Evolutionary conservation across 2,329 filamentous ascomycete species (phyloP), one percentile per base, ranked within the genome.

Genomic region (Fusarium sp.): DNA sequence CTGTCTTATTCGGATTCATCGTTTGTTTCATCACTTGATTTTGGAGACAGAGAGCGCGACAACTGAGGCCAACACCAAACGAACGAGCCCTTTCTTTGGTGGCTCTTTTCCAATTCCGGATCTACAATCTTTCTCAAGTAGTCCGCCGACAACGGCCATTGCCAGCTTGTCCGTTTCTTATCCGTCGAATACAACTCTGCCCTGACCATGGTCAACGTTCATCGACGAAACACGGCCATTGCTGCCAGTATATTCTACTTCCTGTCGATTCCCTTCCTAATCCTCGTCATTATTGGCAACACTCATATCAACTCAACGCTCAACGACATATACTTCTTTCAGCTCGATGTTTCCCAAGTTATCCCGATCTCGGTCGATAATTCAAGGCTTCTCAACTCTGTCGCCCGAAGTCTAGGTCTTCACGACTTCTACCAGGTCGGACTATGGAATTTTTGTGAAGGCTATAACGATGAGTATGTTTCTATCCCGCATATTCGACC

Each of bases 371-470:
- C 87, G 7, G 86, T 92, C 17, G 90, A 91, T 40, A 91, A 94
- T 76, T 88, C 89, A 11, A 80, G 85, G 23, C 84, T 97, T 43
- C 91, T 97, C 79, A 97, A 97, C 82, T 93, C 90, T 43, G 94
- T 97, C 69, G 93, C 94, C 6, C 90, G 92, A 50, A 92, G 91
- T 21, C 83, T 97, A 53, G 95, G 94, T 29, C 84, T 97, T 47
- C 93, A 97, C 77, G 95, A 97, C 79, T 97, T 97, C 80, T 97
- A 97, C 79, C 91, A 94, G 73, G 91, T 97, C 27, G 94, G 94
- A 8, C 81, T 97, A 39, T 98, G 95, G 95, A 91, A 90, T 61
- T 97, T 91, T 78, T 98, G 95, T 79, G 92, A 97, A 77, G 94
- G 94, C 20, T 96, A 94, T 78, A 82, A 87, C 56, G 84, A 87